These are phyloP conservation scores for Sporothrix mexicana DNA, from an alignment of 2,329 filamentous ascomycete species.

Conservation along the genomic window DNA sequence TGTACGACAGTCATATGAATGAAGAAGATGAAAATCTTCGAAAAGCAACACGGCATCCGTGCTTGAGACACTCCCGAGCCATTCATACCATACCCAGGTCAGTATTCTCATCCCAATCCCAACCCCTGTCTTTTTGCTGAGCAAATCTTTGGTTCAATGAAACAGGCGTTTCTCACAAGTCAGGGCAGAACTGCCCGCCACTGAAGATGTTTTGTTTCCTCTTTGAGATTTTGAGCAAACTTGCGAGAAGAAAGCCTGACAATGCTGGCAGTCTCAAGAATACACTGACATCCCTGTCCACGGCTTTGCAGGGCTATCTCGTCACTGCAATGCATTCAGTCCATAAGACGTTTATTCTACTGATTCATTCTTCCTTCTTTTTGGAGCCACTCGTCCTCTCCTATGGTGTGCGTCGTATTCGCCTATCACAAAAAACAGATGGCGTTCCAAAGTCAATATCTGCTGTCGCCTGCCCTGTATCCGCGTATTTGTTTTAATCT, in stretches of 20 bases:
- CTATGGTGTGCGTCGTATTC: neutral
- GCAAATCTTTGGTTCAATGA: neutral
- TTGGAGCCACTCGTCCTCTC: neutral
- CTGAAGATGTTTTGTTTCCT: conserved; percentile 16
- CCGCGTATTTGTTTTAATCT: neutral
- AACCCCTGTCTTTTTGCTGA: conserved; percentile 5
- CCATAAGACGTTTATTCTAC: neutral
- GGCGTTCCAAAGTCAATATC: too few relatives aligned
- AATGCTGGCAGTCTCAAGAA: conserved; percentile 5
- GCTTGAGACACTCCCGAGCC: conserved; percentile 13
- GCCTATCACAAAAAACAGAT: too few relatives aligned
- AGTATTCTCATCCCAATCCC: neutral
- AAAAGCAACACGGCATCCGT: neutral
- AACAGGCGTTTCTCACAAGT: neutral
- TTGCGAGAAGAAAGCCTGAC: neutral
- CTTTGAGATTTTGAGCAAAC: neutral
- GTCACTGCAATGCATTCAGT: too few relatives aligned
- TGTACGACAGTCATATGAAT: neutral
- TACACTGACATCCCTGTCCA: neutral
- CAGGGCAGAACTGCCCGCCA: neutral
- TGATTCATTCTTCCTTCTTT: neutral
- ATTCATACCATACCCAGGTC: neutral
- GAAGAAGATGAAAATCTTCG: neutral
- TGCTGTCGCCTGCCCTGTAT: neutral
- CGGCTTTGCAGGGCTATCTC: neutral